Base-by-base conservation (phyloP, 1,284 basidiomycete species). In the Rhodotorula sp. region DNA sequence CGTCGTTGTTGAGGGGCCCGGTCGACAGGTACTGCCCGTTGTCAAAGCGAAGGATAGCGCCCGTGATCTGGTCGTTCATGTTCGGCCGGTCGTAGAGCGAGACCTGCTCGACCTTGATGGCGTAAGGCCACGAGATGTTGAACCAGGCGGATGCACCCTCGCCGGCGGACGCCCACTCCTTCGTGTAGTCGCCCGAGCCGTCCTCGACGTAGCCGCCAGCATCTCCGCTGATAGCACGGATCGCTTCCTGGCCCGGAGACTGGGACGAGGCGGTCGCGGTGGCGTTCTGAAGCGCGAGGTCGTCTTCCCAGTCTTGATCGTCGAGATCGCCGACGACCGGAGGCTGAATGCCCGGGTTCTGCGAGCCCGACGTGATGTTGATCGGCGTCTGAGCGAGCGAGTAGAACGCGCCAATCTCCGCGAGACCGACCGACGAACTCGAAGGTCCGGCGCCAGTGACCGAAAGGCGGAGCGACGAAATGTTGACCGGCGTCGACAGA, bases 321-420 rank as follows among this genome's bases (percentile, higher is more conserved):
- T 70, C 70, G 49, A 70, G 69, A 41, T 59, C 68, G 25, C 68
- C 63, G 50, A 63, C 61, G 42, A 50, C 54, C 19, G 68, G 62
- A 10, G 65, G 50, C 4, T 61, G 25, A 9, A 19, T 13, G 21
- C 59, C 59, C 3, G 64, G 50, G 61, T 64, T 62, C 8, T 56
- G 41, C 21, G 64, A 55, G n/a, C 49, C 55, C 44, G 49, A 41
- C 0, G 60, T 70, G 57, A 49, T 45, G 53, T 54, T 57, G 52
- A 55, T 45, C 17, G 66, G 59, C 27, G 71, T 64, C 59, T 70
- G 56, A 17, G 56, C 58, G 27, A 67, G 61, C n/a, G 52, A 61
- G 63, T 70, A 61, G 65, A 69, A 77, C 34, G 68, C 75, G 25
- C 57, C 66, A 34, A 78, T 66, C 58, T 78, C 77, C 41, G 74